Evolutionary conservation across 208 protist genomes (phyloP), one percentile per base, ranked within the genome.

Genomic region (Leishmania arabica): DNA sequence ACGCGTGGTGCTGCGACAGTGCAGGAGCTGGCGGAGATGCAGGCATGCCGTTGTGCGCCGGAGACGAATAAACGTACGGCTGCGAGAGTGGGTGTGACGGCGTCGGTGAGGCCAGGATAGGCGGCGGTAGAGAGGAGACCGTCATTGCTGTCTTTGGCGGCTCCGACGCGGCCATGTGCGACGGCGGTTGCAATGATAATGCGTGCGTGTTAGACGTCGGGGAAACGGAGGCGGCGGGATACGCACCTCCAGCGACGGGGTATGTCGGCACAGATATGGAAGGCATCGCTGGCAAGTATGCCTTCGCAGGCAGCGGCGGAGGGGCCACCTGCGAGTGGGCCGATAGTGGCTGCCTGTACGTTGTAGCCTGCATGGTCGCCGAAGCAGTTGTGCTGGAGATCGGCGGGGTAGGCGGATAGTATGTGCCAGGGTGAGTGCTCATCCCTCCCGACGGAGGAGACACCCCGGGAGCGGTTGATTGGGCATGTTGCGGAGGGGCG

Each of bases 361-460:
- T 24, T 24, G 76, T 65, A 37, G 53, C 37, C 75, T 54, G 75
- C 4, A 58, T 70, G 31, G 76, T 56, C 13, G 60, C 68, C 31
- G 76, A 45, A 24, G 37, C 70, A 17, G 81, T 27, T 3, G 81
- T 70, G 68, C 81, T 53, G n/a, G 51, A 47, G 51, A 31, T 65
- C 15, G 56, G 58, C 8, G 58, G 68, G 58, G 54, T 47, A 42
- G 70, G 21, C 17, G 21, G 70, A 70, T 80, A 77, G 58, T 60
- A 62, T 11, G 81, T n/a, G 1, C 15, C 34, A 4, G 9, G 42
- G 11, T n/a, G 47, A 2, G 51, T 51, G 47, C 37, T 71, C 47
- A 75, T 53, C 74, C 1, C 17, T 6, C 42, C 31, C 54, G 77
- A 40, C 37, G 78, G 78, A 51, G 77, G 34, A 7, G 75, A 74